Conservation (phyloP, 2,329 filamentous ascomycete species). For the Knoxdaviesia proteae region DNA sequence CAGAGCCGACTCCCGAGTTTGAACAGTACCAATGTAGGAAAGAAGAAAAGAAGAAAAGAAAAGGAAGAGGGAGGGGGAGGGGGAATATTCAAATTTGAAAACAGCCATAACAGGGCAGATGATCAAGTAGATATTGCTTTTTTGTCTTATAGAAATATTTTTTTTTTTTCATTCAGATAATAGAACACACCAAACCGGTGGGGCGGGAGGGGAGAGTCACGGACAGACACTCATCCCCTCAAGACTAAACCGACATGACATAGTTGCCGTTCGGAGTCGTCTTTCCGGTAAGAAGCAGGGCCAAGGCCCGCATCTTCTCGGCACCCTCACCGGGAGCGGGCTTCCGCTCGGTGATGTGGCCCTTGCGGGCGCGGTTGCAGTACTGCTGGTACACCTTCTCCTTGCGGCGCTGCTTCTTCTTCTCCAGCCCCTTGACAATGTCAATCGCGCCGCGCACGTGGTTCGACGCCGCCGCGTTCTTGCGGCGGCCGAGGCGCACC, state of each 20-base stretch:
- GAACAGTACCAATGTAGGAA: no score
- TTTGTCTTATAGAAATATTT: no score
- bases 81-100: neutral
- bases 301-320: slow-evolving; percentile 68
- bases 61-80: neutral
- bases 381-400: slow-evolving; percentile 86
- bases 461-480: slow-evolving; percentile 21
- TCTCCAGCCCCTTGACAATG: slow-evolving; percentile 89
- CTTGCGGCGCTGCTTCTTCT: slow-evolving; percentile 77
- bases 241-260: slow-evolving; percentile 46
- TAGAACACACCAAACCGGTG: no score
- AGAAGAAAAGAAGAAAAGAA: neutral
- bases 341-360: slow-evolving; percentile 38
- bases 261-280: slow-evolving; percentile 45
- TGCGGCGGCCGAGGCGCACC: slow-evolving; percentile 21
- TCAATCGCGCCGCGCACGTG: slow-evolving; percentile 88
- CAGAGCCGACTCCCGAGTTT: no score
- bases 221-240: neutral
- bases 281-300: slow-evolving; percentile 71
- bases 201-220: neutral
- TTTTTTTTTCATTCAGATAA: no score
- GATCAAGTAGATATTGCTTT: neutral
- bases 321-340: slow-evolving; percentile 70
- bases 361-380: slow-evolving; percentile 62
- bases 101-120: neutral